A percentile compares a stretch with the other conserved stretches of the same genome.
Evolutionary conservation across 1,284 basidiomycete genomes (phyloP).

Genomic region (Boletus albobrunnescens): DNA sequence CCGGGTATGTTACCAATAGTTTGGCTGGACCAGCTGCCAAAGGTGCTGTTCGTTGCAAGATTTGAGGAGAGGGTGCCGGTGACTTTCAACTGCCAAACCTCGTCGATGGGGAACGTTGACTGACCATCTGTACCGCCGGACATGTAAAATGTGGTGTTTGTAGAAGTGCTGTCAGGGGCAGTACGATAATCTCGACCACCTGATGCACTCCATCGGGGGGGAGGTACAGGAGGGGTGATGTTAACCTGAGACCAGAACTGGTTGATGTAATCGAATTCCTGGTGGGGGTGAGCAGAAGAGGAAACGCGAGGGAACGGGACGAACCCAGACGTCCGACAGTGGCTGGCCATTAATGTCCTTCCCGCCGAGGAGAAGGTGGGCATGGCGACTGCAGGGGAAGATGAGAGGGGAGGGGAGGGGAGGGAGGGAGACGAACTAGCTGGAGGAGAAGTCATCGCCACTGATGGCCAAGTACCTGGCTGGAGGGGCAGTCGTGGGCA

Average conservation of each 20-base stretch:
- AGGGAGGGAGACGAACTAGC: conserved; percentile 54
- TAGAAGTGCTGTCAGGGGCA: conserved; percentile 39
- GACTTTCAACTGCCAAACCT: conserved; percentile 64
- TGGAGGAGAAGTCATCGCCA: conserved; percentile 68
- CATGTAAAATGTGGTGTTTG: conserved; percentile 66
- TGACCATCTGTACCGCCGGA: conserved; percentile 59
- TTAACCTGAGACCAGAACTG: conserved; percentile 67
- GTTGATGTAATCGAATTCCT: conserved; percentile 72
- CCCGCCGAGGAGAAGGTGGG: conserved; percentile 69
- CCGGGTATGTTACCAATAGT: conserved; percentile 37
- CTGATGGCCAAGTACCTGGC: conserved; percentile 60
- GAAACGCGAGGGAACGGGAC: conserved; percentile 13
- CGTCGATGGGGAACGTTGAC: conserved; percentile 46
- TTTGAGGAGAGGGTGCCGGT: conserved; percentile 70
- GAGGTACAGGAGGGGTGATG: conserved; percentile 50
- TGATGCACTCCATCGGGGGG: conserved; percentile 61
- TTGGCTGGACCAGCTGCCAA: conserved; percentile 58
- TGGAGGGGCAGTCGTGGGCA: conserved; percentile 45
- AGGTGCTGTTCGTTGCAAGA: conserved; percentile 41
- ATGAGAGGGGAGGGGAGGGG: conserved; percentile 10
- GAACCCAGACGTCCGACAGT: conserved; percentile 69
- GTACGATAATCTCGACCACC: conserved; percentile 64
- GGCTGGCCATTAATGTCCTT: conserved; percentile 47
- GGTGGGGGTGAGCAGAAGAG: conserved; percentile 17
- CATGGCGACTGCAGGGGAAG: conserved; percentile 50